Evolutionary conservation across 2,329 filamentous ascomycete genomes (phyloP), one percentile per base, ranked within the genome.

Genomic region (Metarhizium anisopliae): DNA sequence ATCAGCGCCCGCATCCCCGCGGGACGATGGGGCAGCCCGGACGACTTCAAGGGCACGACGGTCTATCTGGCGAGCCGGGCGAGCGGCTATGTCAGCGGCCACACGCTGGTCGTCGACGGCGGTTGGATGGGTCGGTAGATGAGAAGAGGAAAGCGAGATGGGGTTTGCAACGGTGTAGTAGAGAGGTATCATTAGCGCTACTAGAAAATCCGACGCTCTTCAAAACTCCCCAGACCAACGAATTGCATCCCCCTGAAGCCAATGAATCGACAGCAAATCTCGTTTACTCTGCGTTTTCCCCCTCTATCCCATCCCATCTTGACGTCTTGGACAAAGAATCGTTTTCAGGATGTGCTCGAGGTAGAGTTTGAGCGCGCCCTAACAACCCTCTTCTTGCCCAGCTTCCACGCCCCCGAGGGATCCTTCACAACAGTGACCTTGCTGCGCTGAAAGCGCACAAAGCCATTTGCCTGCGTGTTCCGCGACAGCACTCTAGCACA

Each of bases 61-160:
- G 86, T 95, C 32, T 95, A 84, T 65, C 72, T 96, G 59, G 89
- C 89, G 1, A 87, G 87, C 64, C 79, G 74, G 67, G 87, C 86
- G n/a, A 89, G 87, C 67, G 82, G 76, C 10, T 95, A 95, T 73
- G 86, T 95, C 42, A 90, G 81, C 61, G 91, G 91, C 0, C 89
- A 95, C 71, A 77, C 90, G 5, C 67, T 96, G 62, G 86, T 88
- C 30, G 89, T 96, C 50, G 92, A 96, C 71, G 91, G 91, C 7
- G 91, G 91, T 11, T 96, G 90, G 90, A 95, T 95, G 90, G 90
- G 89, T 1, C 78, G 90, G 76, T 95, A 76, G 62, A 8, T 51
- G 25, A 42, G 11, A 25, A 47, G 18, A 47, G 16, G n/a, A 47
- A 47, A 11, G 6, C 32, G 32, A 35, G 32, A 11, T 1, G 25